Base-by-base conservation (phyloP, 2,329 filamentous ascomycete species). In the Alternaria triticimaculans region DNA sequence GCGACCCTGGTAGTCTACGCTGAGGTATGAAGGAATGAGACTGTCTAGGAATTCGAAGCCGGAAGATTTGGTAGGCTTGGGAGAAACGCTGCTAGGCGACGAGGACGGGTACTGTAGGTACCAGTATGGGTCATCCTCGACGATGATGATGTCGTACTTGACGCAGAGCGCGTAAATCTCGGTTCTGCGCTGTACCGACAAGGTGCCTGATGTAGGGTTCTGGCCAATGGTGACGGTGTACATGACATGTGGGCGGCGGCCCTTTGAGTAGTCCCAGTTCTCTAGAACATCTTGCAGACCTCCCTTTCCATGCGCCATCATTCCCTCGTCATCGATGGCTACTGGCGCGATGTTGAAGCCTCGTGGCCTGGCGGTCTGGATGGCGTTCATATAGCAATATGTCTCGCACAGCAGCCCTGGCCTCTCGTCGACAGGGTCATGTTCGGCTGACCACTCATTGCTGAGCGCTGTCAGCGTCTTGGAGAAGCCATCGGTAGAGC, bases 111-210 rank as follows among this genome's bases (percentile, higher is more conserved):
- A 97, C 78, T 97, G 95, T 9, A 98, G 85, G 79, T 96, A 95
- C 92, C 93, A 97, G 83, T 97, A 97, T 6, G 95, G 95, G 66
- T 97, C 94, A 73, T 98, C 95, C 80, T 98, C 95, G 65, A 96
- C 83, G 68, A 97, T 97, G 73, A 97, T 87, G 66, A 97, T 87
- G 79, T 97, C 94, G 81, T 93, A 97, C 76, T 90, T 87, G 77
- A 89, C 89, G 81, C 92, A 96, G 14, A 97, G 78, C 18, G 86
- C 87, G 76, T 97, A 97, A 26, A 97, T 86, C 55, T 94, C 89
- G 72, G 88, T 91, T 59, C 92, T 88, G 44, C 95, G 89, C 72
- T 90, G 82, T 10, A 96, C 78, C 3, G 91, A 90, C 3, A 96
- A 84, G 3, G 92, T 89, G 30, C 91, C 89, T 28, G 92, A 90